Evolutionary conservation across 1,284 basidiomycete species (phyloP).

Genomic region (Cryptococcus sp.): DNA sequence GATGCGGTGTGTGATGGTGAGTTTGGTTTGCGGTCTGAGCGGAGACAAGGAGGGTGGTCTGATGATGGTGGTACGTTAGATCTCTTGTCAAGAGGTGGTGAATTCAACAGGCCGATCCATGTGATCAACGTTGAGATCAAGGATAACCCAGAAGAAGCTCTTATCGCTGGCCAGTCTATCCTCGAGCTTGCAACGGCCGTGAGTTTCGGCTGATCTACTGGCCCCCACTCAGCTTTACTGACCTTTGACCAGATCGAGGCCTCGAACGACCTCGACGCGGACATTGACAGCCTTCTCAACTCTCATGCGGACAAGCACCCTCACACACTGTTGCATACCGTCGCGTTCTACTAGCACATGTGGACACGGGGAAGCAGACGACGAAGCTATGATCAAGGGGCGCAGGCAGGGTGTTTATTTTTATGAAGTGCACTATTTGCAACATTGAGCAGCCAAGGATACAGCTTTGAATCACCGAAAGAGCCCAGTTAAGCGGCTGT

Average conservation of each 20-base stretch:
- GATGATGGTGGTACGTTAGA: slow-evolving; percentile 57
- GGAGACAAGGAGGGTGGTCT: neutral
- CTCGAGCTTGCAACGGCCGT: slow-evolving; percentile 88
- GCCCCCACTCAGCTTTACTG: neutral
- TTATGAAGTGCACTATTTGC: neutral
- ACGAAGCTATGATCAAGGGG: neutral
- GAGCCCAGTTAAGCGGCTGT: slow-evolving; percentile 11
- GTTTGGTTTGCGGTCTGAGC: slow-evolving; percentile 27
- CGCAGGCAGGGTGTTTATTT: neutral
- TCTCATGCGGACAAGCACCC: slow-evolving; percentile 83
- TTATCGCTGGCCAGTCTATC: slow-evolving; percentile 92
- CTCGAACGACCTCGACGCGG: slow-evolving; percentile 80
- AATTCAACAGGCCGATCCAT: slow-evolving; percentile 90
- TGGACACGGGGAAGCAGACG: neutral
- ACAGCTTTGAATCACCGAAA: neutral
- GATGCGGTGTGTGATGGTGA: slow-evolving; percentile 96
- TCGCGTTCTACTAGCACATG: slow-evolving; percentile 69
- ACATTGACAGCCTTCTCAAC: slow-evolving; percentile 81
- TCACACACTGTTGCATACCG: slow-evolving; percentile 85
- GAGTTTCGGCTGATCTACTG: slow-evolving; percentile 45
- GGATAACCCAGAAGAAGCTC: slow-evolving; percentile 98
- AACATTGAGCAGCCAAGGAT: slow-evolving; percentile 6
- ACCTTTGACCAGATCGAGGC: slow-evolving; percentile 67
- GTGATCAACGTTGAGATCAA: slow-evolving; percentile 98
- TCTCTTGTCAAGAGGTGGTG: slow-evolving; percentile 80